Percentiles rank a stretch among this genome's conserved stretches.
These are phyloP conservation scores for Candida sphagnicola DNA, from an alignment of 805 yeast species.

Conservation along the genomic window DNA sequence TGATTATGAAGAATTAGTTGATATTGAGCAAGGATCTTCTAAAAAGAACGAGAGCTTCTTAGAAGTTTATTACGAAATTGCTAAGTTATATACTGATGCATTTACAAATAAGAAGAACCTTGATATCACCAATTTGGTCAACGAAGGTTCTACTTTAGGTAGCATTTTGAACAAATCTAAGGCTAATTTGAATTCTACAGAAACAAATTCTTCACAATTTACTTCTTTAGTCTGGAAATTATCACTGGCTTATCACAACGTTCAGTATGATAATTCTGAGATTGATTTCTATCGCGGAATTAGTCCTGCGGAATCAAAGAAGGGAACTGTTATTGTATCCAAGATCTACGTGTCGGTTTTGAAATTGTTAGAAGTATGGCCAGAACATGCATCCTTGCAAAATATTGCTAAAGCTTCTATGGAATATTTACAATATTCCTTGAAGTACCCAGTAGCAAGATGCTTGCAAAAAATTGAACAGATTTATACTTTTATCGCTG, in stretches of 20 bases:
- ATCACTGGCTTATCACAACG: conserved; percentile 10
- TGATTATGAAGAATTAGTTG: conserved; percentile 69
- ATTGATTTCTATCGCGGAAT: conserved; percentile 63
- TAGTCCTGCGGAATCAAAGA: conserved; percentile 55
- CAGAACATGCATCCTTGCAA: conserved; percentile 87
- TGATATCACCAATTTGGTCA: conserved; percentile 25
- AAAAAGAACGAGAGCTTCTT: conserved; percentile 31
- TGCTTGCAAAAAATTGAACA: conserved; percentile 82
- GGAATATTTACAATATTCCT: conserved; percentile 63
- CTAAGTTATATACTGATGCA: conserved; percentile 43
- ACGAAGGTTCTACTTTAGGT: conserved; percentile 33
- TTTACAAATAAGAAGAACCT: conserved; percentile 23
- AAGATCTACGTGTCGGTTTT: conserved; percentile 27
- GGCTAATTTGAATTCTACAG: conserved; percentile 6
- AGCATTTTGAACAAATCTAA: conserved; percentile 3
- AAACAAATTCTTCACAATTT: conserved; percentile 20
- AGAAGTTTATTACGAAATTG: conserved; percentile 45
- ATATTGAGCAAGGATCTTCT: conserved; percentile 17
- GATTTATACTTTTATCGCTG: conserved; percentile 73
- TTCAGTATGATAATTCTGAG: conserved; percentile 9
- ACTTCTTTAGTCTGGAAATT: conserved; percentile 15
- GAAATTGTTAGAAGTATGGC: conserved; percentile 67
- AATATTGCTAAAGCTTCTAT: conserved; percentile 59
- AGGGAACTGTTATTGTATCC: conserved; percentile 48
- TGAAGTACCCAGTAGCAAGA: conserved; percentile 70